A percentile compares a stretch with the other conserved stretches of the same genome.
Evolutionary conservation across 139 green algal species (phyloP).

Genomic region (Ostreobium quekettii): DNA sequence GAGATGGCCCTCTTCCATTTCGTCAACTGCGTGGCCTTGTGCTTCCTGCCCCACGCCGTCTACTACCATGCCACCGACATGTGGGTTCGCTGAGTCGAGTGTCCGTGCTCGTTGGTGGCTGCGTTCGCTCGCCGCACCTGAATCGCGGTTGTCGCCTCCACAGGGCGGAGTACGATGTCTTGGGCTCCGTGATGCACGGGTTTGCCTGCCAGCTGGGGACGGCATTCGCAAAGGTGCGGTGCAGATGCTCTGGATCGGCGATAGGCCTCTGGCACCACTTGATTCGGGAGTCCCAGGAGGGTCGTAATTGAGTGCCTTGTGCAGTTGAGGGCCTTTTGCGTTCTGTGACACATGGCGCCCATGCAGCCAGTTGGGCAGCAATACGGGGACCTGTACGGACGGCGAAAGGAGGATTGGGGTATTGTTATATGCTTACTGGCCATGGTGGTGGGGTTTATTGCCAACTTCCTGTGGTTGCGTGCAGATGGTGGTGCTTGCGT

Average conservation of each 20-base stretch:
- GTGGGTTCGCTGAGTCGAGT: background rate
- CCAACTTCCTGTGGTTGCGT: background rate
- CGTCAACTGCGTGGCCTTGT: constrained; percentile 8
- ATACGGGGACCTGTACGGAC: background rate
- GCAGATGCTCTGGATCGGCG: too few species aligned
- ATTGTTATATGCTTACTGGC: background rate
- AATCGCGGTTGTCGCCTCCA: background rate
- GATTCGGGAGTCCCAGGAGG: too few species aligned
- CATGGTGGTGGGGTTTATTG: background rate
- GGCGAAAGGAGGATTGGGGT: background rate
- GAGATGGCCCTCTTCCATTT: constrained; percentile 16
- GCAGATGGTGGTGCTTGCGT: constrained; percentile 12
- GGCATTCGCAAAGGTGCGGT: constrained; percentile 2
- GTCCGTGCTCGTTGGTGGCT: background rate
- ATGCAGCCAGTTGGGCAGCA: background rate
- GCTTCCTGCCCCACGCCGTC: constrained; percentile 15
- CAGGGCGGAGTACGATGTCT: constrained; percentile 14
- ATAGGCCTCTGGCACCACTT: too few species aligned
- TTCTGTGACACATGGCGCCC: background rate
- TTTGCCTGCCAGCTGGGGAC: background rate
- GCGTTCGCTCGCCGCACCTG: background rate
- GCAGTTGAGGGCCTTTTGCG: background rate
- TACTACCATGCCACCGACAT: constrained; percentile 17
- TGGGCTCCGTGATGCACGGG: background rate
- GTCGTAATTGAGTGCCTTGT: background rate